These are phyloP conservation scores for Lepiota brunneoincarnata DNA, from an alignment of 768 basidiomycete species.

Conservation along the genomic window DNA sequence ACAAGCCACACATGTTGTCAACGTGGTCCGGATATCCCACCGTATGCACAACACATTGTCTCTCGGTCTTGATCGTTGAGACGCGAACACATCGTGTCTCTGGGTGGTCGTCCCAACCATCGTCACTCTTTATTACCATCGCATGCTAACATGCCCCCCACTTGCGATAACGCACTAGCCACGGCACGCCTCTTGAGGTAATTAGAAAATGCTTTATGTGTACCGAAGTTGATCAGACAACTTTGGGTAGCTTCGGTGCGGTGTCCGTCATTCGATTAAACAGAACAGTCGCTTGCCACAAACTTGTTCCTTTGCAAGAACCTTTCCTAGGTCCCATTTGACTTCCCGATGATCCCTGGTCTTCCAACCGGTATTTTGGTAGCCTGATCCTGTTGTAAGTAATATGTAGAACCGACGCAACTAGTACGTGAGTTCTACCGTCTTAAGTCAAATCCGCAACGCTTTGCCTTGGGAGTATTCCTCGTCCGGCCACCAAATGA, in stretches of 20 bases:
- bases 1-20: constrained; percentile 11
- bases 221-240: background rate
- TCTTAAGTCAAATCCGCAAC: background rate
- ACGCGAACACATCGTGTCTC: background rate
- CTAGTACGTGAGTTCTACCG: background rate
- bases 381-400: constrained; percentile 23
- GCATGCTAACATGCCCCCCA: background rate
- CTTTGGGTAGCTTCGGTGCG: background rate
- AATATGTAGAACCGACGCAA: background rate
- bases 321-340: no score
- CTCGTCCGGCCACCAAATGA: background rate
- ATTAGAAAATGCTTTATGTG: background rate
- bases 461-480: background rate
- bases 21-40: constrained; percentile 19
- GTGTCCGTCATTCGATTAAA: constrained; percentile 16
- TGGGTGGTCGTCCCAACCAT: constrained; percentile 20
- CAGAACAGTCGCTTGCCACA: constrained; percentile 23
- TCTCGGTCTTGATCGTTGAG: background rate
- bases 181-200: constrained; percentile 21
- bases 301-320: constrained; percentile 22
- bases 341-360: no score
- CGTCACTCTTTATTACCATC: constrained; percentile 12
- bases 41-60: constrained; percentile 16
- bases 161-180: background rate
- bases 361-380: constrained; percentile 31